Evolutionary conservation across 164 flowering plant species (phyloP), one percentile per base, ranked within the genome.

Genomic region (Nymphaea thermarum): DNA sequence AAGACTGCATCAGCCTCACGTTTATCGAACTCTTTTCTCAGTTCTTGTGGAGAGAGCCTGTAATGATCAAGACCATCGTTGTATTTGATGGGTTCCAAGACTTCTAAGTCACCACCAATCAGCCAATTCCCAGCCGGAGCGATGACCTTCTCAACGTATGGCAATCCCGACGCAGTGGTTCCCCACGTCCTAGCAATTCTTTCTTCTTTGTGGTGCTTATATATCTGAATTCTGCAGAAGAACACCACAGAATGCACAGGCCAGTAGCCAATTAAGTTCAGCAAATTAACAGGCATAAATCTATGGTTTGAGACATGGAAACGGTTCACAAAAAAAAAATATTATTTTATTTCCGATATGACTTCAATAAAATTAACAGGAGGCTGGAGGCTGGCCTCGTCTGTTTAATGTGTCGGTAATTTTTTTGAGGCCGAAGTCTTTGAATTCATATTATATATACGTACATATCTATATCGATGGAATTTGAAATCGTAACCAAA

Each of bases 121-220:
- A 93, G 88, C 97, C 97, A 91, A 72, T 91, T 82, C 64, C 98
- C 98, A 74, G 96, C 92, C 10, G 85, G 84, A 61, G 82, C 74
- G 47, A 93, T 91, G 55, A 70, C 90, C 79, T 89, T 96, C 75
- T 93, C 98, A 41, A 87, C 97, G 76, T 93, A 93, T 44, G 98
- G 98, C 74, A 93, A 80, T n/a, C 98, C 94, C 36, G 87, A 87
- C 55, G 96, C 90, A 63, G 87, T 87, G 53, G 94, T 86, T 67
- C 98, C 98, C 98, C 98, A 93, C 14, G 97, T 93, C 78, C 97
- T 84, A 16, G 96, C 94, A 51, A 89, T 91, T 77, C 98, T 85
- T 80, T 91, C 98, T 79, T 93, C 98, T 79, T 93, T 93, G 83
- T 89, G 80, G 70, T 93, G 98, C 85, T 93, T 93, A 79, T 81